These are phyloP conservation scores for Calycina herbarum DNA, from an alignment of 2,329 filamentous ascomycete species.

Conservation along the genomic window DNA sequence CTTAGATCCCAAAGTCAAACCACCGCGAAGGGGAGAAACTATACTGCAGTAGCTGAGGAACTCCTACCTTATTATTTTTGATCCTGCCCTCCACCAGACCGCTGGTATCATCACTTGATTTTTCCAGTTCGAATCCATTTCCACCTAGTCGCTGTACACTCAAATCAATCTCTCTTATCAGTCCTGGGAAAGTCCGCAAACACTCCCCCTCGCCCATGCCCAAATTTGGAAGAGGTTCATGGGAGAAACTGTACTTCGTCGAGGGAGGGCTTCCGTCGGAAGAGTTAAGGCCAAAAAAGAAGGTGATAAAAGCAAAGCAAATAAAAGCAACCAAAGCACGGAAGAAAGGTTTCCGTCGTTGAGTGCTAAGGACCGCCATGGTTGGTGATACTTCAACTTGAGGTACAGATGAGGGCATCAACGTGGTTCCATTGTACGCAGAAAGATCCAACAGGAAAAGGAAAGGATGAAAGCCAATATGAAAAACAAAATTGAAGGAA, in stretches of 20 bases:
- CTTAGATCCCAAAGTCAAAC: background rate
- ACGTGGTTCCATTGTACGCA: background rate
- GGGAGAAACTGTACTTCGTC: background rate
- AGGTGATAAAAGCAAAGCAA: background rate
- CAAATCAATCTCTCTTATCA: conserved; percentile 48
- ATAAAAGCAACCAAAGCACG: background rate
- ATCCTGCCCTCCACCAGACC: conserved; percentile 47
- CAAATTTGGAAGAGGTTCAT: conserved; percentile 10
- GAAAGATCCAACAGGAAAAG: background rate
- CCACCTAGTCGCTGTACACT: conserved; percentile 41
- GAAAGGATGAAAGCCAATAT: background rate
- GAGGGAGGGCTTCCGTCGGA: background rate
- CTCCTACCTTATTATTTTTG: conserved; percentile 43
- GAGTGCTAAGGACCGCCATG: background rate
- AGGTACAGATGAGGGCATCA: background rate
- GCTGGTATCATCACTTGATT: conserved; percentile 37
- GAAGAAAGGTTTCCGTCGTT: background rate
- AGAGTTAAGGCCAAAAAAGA: background rate
- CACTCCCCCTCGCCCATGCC: conserved; percentile 46
- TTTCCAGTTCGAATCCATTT: conserved; percentile 42
- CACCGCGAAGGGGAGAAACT: background rate
- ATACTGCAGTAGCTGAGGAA: background rate
- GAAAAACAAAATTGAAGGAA: background rate
- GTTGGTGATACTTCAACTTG: background rate
- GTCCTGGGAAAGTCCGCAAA: conserved; percentile 45